Base-by-base conservation (phyloP, 2,329 filamentous ascomycete genomes). In the Cercospora janseana region DNA sequence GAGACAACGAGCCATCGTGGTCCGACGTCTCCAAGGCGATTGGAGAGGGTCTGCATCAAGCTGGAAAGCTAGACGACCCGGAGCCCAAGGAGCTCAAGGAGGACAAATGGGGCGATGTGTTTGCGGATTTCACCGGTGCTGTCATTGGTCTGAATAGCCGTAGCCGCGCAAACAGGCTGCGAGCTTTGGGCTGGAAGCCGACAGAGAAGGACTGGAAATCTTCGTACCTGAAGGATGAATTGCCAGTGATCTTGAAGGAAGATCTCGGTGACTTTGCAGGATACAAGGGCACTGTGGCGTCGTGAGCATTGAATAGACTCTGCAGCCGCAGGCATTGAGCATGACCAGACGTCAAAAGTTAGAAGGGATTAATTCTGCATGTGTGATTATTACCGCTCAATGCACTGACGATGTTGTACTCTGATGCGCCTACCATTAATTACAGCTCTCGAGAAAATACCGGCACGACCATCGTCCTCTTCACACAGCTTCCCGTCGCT, bases 141-240 rank as follows among this genome's bases (percentile, higher is more conserved):
- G 68, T 71, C 1, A 59, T 75, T 31, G 75, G 74, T 0, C 50
- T 68, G 26, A 77, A 77, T 55, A 68, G 68, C 16, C 65, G 74
- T 24, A 72, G 66, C 55, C 63, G 72, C 3, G 74, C 72, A 1
- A 68, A 69, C n/a, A 66, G 75, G 37, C 55, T 78, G 56, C 60
- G 72, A 13, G 63, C 66, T 51, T 47, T 78, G 49, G 73, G 75
- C 0, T 78, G 74, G 75, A 59, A 69, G 58, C 67, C 75, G 0
- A 60, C 54, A 8, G 73, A 76, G 63, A 77, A 75, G 63, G 62
- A 62, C 5, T 70, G 69, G 57, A 63, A 58, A 54, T 60, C 67
- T 15, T 70, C 67, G 38, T 71, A 65, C 41, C 50, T 65, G 8
- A 63, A 73, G 51, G 75, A 77, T 56, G 74, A 77, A 62, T 51